Base-by-base conservation (phyloP, 1,284 basidiomycete species). In the Pseudozyma hubeiensis region DNA sequence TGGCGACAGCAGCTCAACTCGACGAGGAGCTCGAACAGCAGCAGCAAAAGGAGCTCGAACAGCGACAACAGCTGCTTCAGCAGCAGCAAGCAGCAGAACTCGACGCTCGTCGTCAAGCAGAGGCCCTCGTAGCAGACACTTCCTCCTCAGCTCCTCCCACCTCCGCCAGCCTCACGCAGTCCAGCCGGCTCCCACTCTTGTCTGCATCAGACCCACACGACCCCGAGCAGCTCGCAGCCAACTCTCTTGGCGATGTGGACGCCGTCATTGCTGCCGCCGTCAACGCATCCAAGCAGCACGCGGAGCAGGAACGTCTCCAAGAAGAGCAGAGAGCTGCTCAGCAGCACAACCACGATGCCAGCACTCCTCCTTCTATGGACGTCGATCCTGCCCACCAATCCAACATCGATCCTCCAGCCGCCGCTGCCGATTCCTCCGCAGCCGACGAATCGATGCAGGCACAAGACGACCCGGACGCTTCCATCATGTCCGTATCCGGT, bases 1-100 rank as follows among this genome's bases (percentile, higher is more conserved):
- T 73, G 51, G 70, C 70, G n/a, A 73, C 70, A 34, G 70, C 70
- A 33, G 70, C 70, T 16, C 70, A 73, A 46, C 64, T 73, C 51
- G 70, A 73, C 43, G 70, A 73, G 40, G 70, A 63, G 40, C 61
- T 73, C 31, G 70, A 73, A 37, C 60, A 70, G 57, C 67, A 70
- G 62, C 62, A 64, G 40, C 61, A 69, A 50, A 63, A 69, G 56
- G 66, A 69, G 40, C 61, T 59, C n/a, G 60, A 64, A 44, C 66
- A 69, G 45, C 66, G 61, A 30, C 60, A 72, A 37, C 64, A 67
- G 53, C 69, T 68, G 5, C 65, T 63, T 17, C 66, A 67, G 43
- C 58, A 65, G 40, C 64, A 72, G 35, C 61, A 64, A 35, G 64
- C 69, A 5, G 48, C 69, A 5, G 48, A 64, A 50, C 53, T 63